phyloP scores from a whole-genome alignment of 2,329 filamentous ascomycete species.

The Huntiella abstrusa region DNA sequence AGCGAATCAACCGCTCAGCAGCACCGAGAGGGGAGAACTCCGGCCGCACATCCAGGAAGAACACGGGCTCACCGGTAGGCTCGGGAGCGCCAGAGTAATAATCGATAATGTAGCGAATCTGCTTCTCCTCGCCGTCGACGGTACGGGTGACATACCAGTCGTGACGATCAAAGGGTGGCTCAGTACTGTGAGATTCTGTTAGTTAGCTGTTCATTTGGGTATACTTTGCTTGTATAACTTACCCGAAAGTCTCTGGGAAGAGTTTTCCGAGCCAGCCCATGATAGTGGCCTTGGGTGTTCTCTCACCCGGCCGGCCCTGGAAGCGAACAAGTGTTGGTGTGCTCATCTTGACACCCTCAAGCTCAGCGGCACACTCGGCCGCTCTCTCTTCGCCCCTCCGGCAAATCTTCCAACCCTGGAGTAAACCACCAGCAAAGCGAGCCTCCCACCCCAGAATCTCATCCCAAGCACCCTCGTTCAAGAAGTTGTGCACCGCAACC shows the following conservation, averaged over 20 bases:
- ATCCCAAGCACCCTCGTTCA: conserved; percentile 93
- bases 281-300: conserved; percentile 81
- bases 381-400: conserved; percentile 51
- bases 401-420: conserved; percentile 54
- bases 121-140: conserved; percentile 45
- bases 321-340: conserved; percentile 68
- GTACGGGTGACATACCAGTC: conserved; percentile 85
- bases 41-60: conserved; percentile 85
- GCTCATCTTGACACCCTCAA: conserved; percentile 24
- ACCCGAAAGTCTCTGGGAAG: conserved; percentile 66
- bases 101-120: conserved; percentile 90
- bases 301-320: conserved; percentile 70
- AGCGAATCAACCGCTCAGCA: conserved; percentile 65
- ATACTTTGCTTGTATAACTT: conserved; percentile 17
- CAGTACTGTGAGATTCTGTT: conserved; percentile 33
- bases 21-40: conserved; percentile 67
- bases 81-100: conserved; percentile 79
- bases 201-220: background rate
- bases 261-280: conserved; percentile 60
- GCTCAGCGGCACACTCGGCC: conserved; percentile 12
- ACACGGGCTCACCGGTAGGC: conserved; percentile 75
- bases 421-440: conserved; percentile 58
- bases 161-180: conserved; percentile 86
- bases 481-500: conserved; percentile 94
- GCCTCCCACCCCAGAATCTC: conserved; percentile 92